These are phyloP conservation scores for Fusarium sp. DNA, from an alignment of 2,329 filamentous ascomycete species.

Conservation along the genomic window DNA sequence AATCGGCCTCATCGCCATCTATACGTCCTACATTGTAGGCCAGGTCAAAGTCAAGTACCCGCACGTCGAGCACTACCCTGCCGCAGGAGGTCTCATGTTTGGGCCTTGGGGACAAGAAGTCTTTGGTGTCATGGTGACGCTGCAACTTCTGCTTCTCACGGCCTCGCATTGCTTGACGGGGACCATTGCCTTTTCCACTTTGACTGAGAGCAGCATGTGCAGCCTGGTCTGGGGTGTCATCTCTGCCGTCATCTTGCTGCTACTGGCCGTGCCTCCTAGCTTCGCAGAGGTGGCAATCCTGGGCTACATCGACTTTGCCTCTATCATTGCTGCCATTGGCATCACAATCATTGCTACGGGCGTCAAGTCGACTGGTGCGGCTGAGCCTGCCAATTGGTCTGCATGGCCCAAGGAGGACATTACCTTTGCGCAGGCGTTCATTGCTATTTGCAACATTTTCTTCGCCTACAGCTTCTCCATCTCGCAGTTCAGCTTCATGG, in stretches of 20 bases:
- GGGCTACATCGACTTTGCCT: slow-evolving; percentile 44
- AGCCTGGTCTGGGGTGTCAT: slow-evolving; percentile 54
- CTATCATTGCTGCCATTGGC: slow-evolving; percentile 64
- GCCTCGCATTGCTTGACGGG: slow-evolving; percentile 76
- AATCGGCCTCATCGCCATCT: slow-evolving; percentile 55
- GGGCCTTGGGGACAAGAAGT: slow-evolving; percentile 69
- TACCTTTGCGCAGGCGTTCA: slow-evolving; percentile 63
- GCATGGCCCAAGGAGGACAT: slow-evolving; percentile 54
- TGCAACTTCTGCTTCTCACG: slow-evolving; percentile 74
- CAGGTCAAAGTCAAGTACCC: slow-evolving; percentile 60
- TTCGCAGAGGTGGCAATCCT: slow-evolving; percentile 48
- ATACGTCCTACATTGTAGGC: slow-evolving; percentile 55
- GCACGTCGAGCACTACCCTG: slow-evolving; percentile 70
- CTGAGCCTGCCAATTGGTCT: slow-evolving; percentile 47
- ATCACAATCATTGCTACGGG: slow-evolving; percentile 73
- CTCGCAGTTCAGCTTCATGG: slow-evolving; percentile 59
- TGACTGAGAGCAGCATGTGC: slow-evolving; percentile 64
- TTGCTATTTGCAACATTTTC: slow-evolving; percentile 73
- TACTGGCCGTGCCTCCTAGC: slow-evolving; percentile 55
- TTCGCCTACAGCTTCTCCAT: slow-evolving; percentile 70
- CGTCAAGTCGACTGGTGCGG: slow-evolving; percentile 46
- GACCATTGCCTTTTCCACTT: slow-evolving; percentile 71
- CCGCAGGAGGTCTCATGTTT: slow-evolving; percentile 70
- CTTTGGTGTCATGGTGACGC: slow-evolving; percentile 65
- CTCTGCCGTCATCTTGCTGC: slow-evolving; percentile 53